Evolutionary conservation across 2,329 filamentous ascomycete species (phyloP), one percentile per base, ranked within the genome.

Genomic region (Pseudopyrenochaeta lycopersici): DNA sequence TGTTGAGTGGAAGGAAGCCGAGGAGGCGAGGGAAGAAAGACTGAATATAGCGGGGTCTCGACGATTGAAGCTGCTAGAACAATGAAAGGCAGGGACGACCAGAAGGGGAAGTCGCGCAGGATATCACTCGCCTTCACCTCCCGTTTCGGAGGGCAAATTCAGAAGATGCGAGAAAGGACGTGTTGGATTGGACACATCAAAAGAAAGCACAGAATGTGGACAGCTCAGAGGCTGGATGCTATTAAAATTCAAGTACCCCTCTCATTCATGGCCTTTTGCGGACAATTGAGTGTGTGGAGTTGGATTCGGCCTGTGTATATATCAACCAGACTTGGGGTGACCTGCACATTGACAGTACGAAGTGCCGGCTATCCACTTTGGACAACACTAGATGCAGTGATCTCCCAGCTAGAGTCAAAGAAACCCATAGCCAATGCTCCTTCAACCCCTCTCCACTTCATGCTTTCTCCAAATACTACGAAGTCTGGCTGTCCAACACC

Each of bases 401-500:
- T 75, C 39, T 78, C 70, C 85, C 85, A 87, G n/a, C 68, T 56
- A 53, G 75, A 74, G 61, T 85, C 82, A 57, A 86, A 81, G 68
- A 83, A 85, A 0, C 84, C 84, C 72, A 85, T 76, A 2, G 82
- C 82, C 50, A 83, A 66, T 4, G 78, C 76, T 4, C 84, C 84
- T 38, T 79, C 82, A 39, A 81, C 70, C 1, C 84, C 84, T 58
- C 78, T 79, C 80, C 80, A 84, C 51, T 76, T 74, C 65, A 80
- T 80, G 20, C 69, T 75, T 46, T 72, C 63, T 38, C 79, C 76
- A 23, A 83, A 60, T 2, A 87, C 67, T 4, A 86, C 74, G 60
- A 85, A 86, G 60, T 87, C 84, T 11, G 85, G 84, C 60, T 85
- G 82, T 0, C 84, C 83, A 43, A 80, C 81, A 7, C 85, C 84